Evolutionary conservation across 2,329 filamentous ascomycete genomes (phyloP), one percentile per base, ranked within the genome.

Genomic region (Sporothrix globosa): DNA sequence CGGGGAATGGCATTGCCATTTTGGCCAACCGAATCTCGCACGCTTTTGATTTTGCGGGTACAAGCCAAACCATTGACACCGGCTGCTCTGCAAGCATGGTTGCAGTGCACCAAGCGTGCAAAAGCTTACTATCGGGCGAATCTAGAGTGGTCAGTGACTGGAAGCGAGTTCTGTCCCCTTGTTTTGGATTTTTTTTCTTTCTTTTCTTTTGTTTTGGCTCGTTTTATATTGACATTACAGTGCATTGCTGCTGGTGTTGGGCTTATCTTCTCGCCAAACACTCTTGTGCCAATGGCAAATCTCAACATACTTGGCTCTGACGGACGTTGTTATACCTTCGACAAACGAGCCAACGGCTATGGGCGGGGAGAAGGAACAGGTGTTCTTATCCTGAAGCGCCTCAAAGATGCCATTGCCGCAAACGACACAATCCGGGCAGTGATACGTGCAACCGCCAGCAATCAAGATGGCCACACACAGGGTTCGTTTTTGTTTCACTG

Each of bases 331-430:
- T 83, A 83, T 71, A 85, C 85, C 5, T 89, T 86, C 75, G 88
- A 89, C 74, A 76, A 80, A n/a, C 81, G 82, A 3, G 89, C 87
- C 21, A 85, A 87, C 71, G 90, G 89, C 0, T 91, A 91, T 75
- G 88, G 85, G 0, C 82, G 88, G 44, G 89, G 88, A 1, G 89
- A 91, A 75, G 89, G 88, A 0, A 81, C 86, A 34, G 87, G 83
- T 0, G 82, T 86, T n/a, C 77, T 91, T 1, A 75, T 90, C 3
- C 75, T 91, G 61, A 91, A 91, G 77, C 83, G 83, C 1, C 78
- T 91, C 0, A 79, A 81, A 6, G 84, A 88, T 75, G 89, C 89
- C 0, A 73, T 90, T 5, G 79, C 80, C 13, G 85, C 87, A 73
- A 85, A 86, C n/a, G 87, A 91, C 75, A 84, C 83, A 0, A 85